Evolutionary conservation across 805 yeast genomes (phyloP).

Genomic region (Yarrowia osloensis): DNA sequence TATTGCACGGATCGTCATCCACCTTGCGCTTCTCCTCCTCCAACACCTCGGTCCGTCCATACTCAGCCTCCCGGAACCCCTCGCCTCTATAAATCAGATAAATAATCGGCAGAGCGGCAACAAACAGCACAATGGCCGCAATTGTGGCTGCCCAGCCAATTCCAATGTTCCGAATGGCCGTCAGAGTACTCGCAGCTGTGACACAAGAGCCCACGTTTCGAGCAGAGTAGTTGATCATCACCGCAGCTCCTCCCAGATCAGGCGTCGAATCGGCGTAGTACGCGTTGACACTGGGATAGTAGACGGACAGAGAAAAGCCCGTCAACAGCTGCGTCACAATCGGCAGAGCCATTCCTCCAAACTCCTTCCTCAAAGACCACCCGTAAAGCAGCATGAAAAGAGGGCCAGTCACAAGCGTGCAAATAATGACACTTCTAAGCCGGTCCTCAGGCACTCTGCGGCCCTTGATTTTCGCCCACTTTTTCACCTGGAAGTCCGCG

Average conservation of each 20-base stretch:
- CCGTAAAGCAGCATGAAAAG: constrained; percentile 53
- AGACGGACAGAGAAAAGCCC: constrained; percentile 54
- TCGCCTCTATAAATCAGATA: constrained; percentile 3
- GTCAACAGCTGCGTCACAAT: constrained; percentile 51
- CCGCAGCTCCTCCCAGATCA: constrained; percentile 55
- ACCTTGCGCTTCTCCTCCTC: not conserved
- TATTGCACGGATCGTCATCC: not conserved
- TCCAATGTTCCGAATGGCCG: constrained; percentile 52
- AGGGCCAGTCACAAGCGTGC: constrained; percentile 50
- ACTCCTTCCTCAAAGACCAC: constrained; percentile 51
- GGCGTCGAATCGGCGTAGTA: constrained; percentile 63
- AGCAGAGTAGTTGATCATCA: constrained; percentile 55
- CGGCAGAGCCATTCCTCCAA: constrained; percentile 60
- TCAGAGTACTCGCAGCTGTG: constrained; percentile 53
- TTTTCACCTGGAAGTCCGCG: constrained; percentile 53
- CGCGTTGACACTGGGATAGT: constrained; percentile 56
- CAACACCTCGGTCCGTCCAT: not conserved
- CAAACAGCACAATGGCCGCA: constrained; percentile 46
- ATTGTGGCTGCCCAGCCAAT: constrained; percentile 60
- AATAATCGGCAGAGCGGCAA: not conserved
- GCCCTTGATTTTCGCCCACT: constrained; percentile 47
- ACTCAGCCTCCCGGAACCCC: not conserved
- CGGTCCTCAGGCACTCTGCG: constrained; percentile 57
- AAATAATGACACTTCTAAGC: constrained; percentile 46
- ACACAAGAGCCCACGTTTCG: constrained; percentile 55